Base-by-base conservation (phyloP, 192 early-diverging fungal species). In the Coemansia sp. region DNA sequence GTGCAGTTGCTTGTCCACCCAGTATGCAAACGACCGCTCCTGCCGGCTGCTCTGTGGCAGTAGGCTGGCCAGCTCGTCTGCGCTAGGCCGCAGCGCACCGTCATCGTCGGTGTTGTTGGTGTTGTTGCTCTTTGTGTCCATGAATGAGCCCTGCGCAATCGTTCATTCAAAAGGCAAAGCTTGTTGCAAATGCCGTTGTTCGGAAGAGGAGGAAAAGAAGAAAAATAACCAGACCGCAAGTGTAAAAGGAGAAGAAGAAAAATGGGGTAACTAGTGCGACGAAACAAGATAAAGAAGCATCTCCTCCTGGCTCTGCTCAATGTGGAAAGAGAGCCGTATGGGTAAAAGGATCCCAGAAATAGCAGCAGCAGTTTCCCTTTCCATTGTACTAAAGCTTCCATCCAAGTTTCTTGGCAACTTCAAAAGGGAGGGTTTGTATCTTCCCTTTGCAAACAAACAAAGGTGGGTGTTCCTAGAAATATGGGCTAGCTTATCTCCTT, bases 11-110 rank as follows among this genome's bases (percentile, higher is more conserved):
- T 48, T 67, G 16, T 64, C 63, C 2, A 69, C 75, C 79, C 79
- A 82, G 69, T 71, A 77, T 12, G 79, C 79, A 40, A 61, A 77
- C 12, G 79, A 82, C 58, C 75, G 79, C 62, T 82, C 71, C 3
- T 73, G 68, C 71, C 71, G 67, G 38, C 64, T 68, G 39, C 26
- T 56, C 12, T 61, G 64, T 26, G 79, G 75, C 50, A 82, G 59
- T 58, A 48, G 71, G 42, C 38, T 63, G 11, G 77, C 69, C 21
- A 82, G 71, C 58, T 71, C 26, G 12, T 68, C 56, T 32, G 62
- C 59, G 15, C 70, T n/a, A 15, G 47, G 47, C 47, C 47, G 47
- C 12, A 48, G n/a, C 11, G n/a, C 47, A 48, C 47, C 47, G 47
- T n/a, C 32, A 32, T 32, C 32, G 32, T 32, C 21, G 21, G 0